Evolutionary conservation across 129 eudicot genomes (phyloP).

Genomic region (Flaveria ramosissima): DNA sequence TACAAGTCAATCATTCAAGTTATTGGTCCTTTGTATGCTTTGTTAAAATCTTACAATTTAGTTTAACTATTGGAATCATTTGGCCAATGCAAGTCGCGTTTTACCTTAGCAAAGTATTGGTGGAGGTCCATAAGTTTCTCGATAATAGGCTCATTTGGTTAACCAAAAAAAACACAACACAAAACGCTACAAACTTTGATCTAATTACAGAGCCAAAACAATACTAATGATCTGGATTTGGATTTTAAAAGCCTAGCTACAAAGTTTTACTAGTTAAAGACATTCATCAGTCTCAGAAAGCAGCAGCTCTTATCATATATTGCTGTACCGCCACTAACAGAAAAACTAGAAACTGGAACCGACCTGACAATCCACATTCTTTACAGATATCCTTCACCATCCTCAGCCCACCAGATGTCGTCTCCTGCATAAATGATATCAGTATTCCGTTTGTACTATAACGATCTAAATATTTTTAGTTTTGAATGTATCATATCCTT

Average conservation of each 20-base stretch:
- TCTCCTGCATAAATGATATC: conserved; percentile 54
- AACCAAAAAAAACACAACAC: not conserved
- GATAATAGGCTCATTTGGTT: too few species aligned
- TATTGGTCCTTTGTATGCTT: too few species aligned
- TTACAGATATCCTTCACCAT: conserved; percentile 6
- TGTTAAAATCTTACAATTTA: too few species aligned
- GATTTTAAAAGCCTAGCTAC: conserved; percentile 17
- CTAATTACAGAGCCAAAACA: conserved; percentile 33
- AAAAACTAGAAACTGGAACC: conserved; percentile 41
- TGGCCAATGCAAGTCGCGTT: too few species aligned
- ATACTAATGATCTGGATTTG: conserved; percentile 17
- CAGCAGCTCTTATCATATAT: conserved; percentile 29
- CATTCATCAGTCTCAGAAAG: conserved; percentile 21
- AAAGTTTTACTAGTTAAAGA: conserved; percentile 14
- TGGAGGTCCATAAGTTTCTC: too few species aligned
- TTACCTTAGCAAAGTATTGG: too few species aligned
- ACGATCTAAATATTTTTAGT: not conserved
- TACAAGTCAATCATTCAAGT: too few species aligned
- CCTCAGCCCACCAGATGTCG: conserved; percentile 72
- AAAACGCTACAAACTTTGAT: conserved; percentile 14
- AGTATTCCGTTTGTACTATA: not conserved
- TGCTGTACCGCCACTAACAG: conserved; percentile 29
- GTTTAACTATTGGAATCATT: too few species aligned
- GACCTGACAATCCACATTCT: conserved; percentile 15
- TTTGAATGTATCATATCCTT: not conserved